Evolutionary conservation across 208 protist genomes (phyloP).

Genomic region (Trypanosoma brucei): DNA sequence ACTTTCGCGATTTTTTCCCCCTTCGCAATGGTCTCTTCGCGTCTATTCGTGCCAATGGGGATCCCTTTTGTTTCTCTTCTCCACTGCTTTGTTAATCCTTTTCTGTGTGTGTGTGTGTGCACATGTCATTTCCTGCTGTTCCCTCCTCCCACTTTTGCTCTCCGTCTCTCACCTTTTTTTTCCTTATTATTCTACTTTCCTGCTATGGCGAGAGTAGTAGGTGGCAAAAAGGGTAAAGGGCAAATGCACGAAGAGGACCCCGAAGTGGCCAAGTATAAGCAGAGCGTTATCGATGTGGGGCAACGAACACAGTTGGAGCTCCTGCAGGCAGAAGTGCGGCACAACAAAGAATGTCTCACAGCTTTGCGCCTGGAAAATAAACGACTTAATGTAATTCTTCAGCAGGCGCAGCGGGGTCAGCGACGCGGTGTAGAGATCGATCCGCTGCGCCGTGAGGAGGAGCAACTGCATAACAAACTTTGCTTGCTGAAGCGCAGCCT

Average conservation of each 20-base stretch:
- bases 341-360: slow-evolving; percentile 84
- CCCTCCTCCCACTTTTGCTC: not conserved
- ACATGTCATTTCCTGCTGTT: not conserved
- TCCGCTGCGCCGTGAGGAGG: slow-evolving; percentile 76
- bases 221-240: not conserved
- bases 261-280: slow-evolving; percentile 39
- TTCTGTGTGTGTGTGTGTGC: not conserved
- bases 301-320: slow-evolving; percentile 84
- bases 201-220: not conserved
- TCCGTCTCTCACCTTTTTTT: not conserved
- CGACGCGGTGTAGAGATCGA: slow-evolving; percentile 52
- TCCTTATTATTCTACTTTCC: not conserved
- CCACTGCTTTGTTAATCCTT: too few species aligned
- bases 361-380: slow-evolving; percentile 87
- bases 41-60: not conserved
- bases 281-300: slow-evolving; percentile 82
- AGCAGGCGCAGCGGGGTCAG: slow-evolving; percentile 59
- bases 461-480: slow-evolving; percentile 75
- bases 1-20: too few species aligned
- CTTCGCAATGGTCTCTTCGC: not conserved
- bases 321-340: slow-evolving; percentile 67
- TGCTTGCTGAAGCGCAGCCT: slow-evolving; percentile 79
- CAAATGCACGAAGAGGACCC: slow-evolving; percentile 21
- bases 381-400: slow-evolving; percentile 51
- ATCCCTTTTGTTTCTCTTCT: too few species aligned